Percentiles rank a stretch among this genome's conserved stretches.
Evolutionary conservation across 2,329 filamentous ascomycete genomes (phyloP).

Genomic region (Dactylellina haptotyla): DNA sequence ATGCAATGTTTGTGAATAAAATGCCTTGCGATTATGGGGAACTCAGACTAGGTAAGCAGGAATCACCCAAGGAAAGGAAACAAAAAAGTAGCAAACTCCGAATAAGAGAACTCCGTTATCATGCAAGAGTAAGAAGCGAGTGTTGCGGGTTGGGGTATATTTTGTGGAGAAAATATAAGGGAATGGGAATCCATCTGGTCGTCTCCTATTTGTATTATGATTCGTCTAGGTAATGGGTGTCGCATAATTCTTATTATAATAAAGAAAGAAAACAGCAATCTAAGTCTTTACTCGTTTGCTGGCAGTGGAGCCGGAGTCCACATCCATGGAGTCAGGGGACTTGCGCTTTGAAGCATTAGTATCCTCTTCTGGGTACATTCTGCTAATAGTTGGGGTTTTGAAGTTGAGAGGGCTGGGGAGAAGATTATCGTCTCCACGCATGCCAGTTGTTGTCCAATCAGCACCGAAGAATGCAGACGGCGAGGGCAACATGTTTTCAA

Average conservation of each 20-base stretch:
- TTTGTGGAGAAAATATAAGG: constrained; percentile 23
- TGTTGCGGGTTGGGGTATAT: constrained; percentile 32
- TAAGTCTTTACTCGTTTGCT: constrained; percentile 50
- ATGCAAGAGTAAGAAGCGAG: constrained; percentile 33
- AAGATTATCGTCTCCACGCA: constrained; percentile 77
- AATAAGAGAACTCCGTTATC: constrained; percentile 40
- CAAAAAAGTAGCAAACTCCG: constrained; percentile 20
- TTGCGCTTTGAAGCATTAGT: constrained; percentile 41
- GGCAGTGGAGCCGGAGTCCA: constrained; percentile 36
- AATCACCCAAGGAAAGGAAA: constrained; percentile 17
- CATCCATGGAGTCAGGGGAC: constrained; percentile 45
- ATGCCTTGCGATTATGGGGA: constrained; percentile 2
- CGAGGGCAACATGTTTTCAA: constrained; percentile 86
- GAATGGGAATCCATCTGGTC: not conserved
- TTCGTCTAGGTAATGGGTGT: constrained; percentile 2
- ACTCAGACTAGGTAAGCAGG: not conserved
- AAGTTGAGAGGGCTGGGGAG: constrained; percentile 93
- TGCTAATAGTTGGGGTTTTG: constrained; percentile 73
- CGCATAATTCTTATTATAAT: not conserved
- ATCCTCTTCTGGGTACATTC: constrained; percentile 49
- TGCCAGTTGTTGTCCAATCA: constrained; percentile 79
- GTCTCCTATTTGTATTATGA: constrained; percentile 6
- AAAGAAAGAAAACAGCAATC: not conserved
- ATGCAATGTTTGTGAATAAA: constrained; percentile 6
- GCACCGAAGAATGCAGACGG: constrained; percentile 86